Evolutionary conservation across 225 moss, liverwort and hornwort species (phyloP).

Genomic region (Climacium dendroides): DNA sequence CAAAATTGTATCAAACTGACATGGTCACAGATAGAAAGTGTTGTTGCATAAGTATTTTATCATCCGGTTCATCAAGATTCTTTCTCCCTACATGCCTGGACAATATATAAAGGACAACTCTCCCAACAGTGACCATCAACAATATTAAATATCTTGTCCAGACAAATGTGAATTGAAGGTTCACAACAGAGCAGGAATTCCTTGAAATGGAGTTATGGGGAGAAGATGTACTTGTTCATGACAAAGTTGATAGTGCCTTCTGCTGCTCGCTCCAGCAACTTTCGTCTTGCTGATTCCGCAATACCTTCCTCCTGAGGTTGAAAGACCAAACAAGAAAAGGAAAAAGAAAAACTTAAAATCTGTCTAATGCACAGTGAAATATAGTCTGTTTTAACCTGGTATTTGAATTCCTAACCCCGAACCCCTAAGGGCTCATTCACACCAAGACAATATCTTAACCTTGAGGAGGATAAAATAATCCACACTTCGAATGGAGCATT

Average conservation of each 20-base stretch:
- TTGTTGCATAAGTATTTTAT: background rate
- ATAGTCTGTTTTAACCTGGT: background rate
- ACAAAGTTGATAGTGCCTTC: constrained; percentile 64
- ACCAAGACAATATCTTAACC: background rate
- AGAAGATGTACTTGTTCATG: constrained; percentile 58
- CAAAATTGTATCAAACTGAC: background rate
- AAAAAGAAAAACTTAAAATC: background rate
- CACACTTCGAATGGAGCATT: background rate
- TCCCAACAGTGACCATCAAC: background rate
- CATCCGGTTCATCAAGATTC: background rate
- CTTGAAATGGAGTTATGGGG: background rate
- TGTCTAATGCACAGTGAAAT: background rate
- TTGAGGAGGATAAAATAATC: too few species aligned
- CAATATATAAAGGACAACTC: background rate
- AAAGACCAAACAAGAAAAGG: background rate
- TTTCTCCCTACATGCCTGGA: background rate
- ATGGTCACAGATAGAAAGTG: background rate
- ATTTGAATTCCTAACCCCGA: background rate
- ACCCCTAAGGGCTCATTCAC: background rate
- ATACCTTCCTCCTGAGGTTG: constrained; percentile 45
- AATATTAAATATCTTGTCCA: background rate
- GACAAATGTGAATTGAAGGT: background rate
- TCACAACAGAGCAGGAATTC: background rate
- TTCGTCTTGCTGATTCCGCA: constrained; percentile 23
- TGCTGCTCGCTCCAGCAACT: constrained; percentile 52